phyloP scores from a whole-genome alignment of 179 eudicot genomes.

The Beta macrorhiza region DNA sequence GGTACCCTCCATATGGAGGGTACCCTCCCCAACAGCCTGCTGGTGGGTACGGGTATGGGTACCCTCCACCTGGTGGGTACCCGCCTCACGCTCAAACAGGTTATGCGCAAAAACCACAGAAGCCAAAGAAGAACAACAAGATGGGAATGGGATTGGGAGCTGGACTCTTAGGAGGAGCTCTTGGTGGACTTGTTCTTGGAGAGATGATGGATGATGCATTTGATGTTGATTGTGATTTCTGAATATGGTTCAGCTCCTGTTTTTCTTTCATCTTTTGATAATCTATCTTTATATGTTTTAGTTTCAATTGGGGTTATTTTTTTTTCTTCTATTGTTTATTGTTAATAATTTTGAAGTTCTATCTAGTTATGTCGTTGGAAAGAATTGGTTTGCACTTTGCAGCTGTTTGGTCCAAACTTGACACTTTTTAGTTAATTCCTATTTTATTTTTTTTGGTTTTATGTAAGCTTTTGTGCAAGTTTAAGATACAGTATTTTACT shows the following conservation, averaged over 20 bases:
- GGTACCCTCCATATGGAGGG: slow-evolving; percentile 23
- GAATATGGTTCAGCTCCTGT: not conserved
- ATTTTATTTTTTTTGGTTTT: not conserved
- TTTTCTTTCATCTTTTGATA: not conserved
- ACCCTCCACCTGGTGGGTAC: slow-evolving; percentile 30
- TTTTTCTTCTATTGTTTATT: not conserved
- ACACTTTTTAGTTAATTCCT: not conserved
- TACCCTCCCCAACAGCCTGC: slow-evolving; percentile 28
- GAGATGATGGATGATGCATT: slow-evolving; percentile 36
- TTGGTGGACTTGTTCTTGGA: slow-evolving; percentile 51
- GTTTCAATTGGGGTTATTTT: not conserved
- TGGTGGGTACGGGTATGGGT: slow-evolving; percentile 24
- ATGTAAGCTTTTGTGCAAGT: not conserved
- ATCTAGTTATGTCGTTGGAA: not conserved
- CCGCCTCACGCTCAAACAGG: slow-evolving; percentile 30
- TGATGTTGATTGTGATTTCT: slow-evolving; percentile 34
- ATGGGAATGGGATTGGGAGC: slow-evolving; percentile 48
- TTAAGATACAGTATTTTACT: too few relatives aligned
- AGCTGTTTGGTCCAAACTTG: not conserved
- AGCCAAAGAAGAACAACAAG: slow-evolving; percentile 31
- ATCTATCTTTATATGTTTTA: not conserved
- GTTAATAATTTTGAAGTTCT: not conserved
- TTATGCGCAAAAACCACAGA: slow-evolving; percentile 32
- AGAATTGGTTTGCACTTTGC: not conserved
- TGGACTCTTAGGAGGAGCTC: slow-evolving; percentile 44